phyloP scores from a whole-genome alignment of 768 basidiomycete species.

The Psilocybe cubensis region DNA sequence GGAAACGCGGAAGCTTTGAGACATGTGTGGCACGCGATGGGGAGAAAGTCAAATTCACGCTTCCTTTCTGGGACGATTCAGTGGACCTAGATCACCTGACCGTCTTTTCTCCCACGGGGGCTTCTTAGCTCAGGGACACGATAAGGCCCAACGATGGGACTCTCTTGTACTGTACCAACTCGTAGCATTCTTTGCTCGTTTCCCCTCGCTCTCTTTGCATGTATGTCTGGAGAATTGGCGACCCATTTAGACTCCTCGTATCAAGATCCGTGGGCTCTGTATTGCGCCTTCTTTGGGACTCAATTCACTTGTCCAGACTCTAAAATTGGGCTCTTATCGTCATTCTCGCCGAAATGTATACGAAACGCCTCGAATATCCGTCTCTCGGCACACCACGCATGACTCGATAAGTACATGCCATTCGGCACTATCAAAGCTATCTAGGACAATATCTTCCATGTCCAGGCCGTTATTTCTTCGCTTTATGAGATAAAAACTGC shows the following conservation, averaged over 20 bases:
- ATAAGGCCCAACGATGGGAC: neutral
- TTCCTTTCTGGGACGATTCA: conserved; percentile 7
- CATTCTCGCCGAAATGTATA: neutral
- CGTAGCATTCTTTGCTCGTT: neutral
- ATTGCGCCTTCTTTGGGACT: neutral
- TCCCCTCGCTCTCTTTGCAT: neutral
- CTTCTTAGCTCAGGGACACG: neutral
- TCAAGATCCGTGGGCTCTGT: neutral
- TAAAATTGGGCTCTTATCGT: conserved; percentile 1
- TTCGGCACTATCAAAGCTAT: neutral
- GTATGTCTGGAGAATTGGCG: neutral
- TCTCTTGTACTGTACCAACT: no score
- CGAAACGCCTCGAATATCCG: neutral
- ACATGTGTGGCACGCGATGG: conserved; percentile 5
- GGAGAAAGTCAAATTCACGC: conserved; percentile 9
- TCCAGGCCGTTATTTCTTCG: no score
- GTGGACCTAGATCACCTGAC: conserved; percentile 4
- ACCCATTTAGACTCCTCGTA: neutral
- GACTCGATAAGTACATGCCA: neutral
- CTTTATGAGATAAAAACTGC: no score
- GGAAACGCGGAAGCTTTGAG: neutral
- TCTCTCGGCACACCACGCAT: neutral
- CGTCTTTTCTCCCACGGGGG: neutral
- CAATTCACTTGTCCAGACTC: neutral
- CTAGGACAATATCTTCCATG: no score